These are phyloP conservation scores for Sordariomycetes sp. DNA, from an alignment of 2,329 filamentous ascomycete genomes.

Conservation along the genomic window DNA sequence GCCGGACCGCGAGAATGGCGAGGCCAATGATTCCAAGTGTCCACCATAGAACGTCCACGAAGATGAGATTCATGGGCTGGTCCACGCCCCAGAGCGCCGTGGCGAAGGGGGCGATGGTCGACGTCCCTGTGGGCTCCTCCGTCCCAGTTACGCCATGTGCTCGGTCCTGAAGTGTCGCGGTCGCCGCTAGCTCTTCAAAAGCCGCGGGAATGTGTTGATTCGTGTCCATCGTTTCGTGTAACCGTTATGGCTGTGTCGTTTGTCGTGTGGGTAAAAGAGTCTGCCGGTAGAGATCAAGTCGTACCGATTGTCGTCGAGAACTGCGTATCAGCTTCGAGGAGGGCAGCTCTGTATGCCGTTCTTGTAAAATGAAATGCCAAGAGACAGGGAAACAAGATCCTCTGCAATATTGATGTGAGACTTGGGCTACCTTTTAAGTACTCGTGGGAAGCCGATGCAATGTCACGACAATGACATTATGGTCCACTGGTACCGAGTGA, in stretches of 20 bases:
- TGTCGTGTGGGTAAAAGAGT: neutral
- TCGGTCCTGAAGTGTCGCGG: slow-evolving; percentile 14
- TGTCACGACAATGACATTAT: neutral
- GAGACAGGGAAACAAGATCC: neutral
- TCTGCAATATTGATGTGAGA: neutral
- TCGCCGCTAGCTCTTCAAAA: slow-evolving; percentile 12
- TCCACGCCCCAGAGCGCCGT: slow-evolving; percentile 47
- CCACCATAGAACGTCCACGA: slow-evolving; percentile 47
- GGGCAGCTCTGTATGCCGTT: neutral
- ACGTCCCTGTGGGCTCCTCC: slow-evolving; percentile 15
- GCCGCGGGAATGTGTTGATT: neutral
- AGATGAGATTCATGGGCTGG: slow-evolving; percentile 41
- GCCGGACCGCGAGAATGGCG: slow-evolving; percentile 36
- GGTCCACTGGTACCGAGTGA: neutral
- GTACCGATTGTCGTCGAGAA: too few species aligned
- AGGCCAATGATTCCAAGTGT: slow-evolving; percentile 42
- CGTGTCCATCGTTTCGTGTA: neutral
- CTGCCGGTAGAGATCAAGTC: too few species aligned
- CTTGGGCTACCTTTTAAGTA: neutral
- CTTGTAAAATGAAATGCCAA: neutral
- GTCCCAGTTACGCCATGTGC: slow-evolving; percentile 9
- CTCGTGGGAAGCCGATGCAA: neutral
- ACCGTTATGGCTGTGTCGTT: neutral
- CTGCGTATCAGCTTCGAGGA: neutral
- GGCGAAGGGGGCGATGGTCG: slow-evolving; percentile 41